Base-by-base conservation (phyloP, 1,139 yeast species). In the Diutina mesorugosa region DNA sequence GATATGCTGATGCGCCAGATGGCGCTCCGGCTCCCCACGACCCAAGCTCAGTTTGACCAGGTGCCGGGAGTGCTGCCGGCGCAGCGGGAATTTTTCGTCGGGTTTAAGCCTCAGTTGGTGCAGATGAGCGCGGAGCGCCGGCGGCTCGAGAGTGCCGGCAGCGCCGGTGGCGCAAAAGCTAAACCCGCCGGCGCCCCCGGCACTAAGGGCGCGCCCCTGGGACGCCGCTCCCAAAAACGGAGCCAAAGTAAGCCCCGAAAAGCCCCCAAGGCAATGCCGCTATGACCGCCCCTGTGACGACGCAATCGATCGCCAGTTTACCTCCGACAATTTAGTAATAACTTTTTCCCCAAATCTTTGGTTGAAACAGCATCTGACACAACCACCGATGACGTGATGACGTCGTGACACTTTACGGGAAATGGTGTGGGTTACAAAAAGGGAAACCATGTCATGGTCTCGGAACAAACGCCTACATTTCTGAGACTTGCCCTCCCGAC, bases 141-240 rank as follows among this genome's bases (percentile, higher is more conserved):
- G 38, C 16, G 28, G n/a, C 30, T n/a, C 50, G n/a, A 21, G 9
- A 14, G 7, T 47, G 32, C 61, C 10, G 55, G 56, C 47, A 67
- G 67, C 47, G 61, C 47, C 26, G 26, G 16, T 10, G 8, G 26
- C 26, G 21, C 47, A 1, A n/a, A 45, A 45, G 26, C 47, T 16
- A 16, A 16, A 45, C 26, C 47, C 26, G 26, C 26, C 26, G 26
- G 26, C 26, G 26, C 47, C 12, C 14, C 9, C 28, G n/a, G 9
- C 47, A 8, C 9, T 3, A 5, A 7, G 47, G 2, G n/a, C 8
- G 30, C 50, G 8, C 32, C n/a, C 8, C 50, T 10, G 28, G 26
- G 32, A 9, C 51, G 16, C 10, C 35, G 51, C 32, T 5, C 21
- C 38, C 51, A 29, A 8, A 29, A 29, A 21, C 35, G 21, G 14